phyloP scores from a whole-genome alignment of 768 basidiomycete species.

The Phylloporus rhodoxanthus region DNA sequence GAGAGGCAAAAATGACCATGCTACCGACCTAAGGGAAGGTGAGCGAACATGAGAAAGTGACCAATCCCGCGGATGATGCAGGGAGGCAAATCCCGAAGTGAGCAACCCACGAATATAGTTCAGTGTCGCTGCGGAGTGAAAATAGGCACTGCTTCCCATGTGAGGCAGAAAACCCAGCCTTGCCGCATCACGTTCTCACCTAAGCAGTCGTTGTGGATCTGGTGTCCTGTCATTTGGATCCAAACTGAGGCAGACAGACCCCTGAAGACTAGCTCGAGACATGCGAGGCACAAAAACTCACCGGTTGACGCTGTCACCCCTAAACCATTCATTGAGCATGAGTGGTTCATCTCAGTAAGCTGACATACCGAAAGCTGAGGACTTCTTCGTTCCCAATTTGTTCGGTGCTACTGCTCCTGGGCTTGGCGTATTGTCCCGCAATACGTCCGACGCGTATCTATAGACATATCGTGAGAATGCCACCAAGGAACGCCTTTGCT shows the following conservation, averaged over 20 bases:
- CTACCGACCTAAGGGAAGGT: conserved; percentile 57
- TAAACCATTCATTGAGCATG: conserved; percentile 26
- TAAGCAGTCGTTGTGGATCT: conserved; percentile 84
- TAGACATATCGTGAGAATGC: conserved; percentile 3
- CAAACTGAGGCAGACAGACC: conserved; percentile 33
- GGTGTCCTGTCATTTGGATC: conserved; percentile 76
- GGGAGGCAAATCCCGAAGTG: conserved; percentile 88
- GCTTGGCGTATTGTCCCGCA: conserved; percentile 96
- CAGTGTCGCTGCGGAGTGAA: conserved; percentile 89
- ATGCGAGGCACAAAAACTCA: conserved; percentile 27
- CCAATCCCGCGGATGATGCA: conserved; percentile 88
- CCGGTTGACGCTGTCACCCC: conserved; percentile 97
- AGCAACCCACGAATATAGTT: conserved; percentile 89
- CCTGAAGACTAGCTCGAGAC: not conserved
- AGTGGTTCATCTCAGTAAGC: not conserved
- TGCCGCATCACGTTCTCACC: conserved; percentile 32
- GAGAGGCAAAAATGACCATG: not conserved
- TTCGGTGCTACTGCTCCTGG: conserved; percentile 80
- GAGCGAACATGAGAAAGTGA: conserved; percentile 89
- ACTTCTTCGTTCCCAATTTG: conserved; percentile 71
- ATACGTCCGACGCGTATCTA: conserved; percentile 85
- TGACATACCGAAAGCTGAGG: conserved; percentile 72
- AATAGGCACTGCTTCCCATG: conserved; percentile 67
- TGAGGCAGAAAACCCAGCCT: conserved; percentile 2
- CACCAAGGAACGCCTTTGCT: not conserved